Percentiles rank a stretch among this genome's conserved stretches.
These are phyloP conservation scores for Fusarium fujikuroi DNA, from an alignment of 2,329 filamentous ascomycete genomes.

Conservation along the genomic window DNA sequence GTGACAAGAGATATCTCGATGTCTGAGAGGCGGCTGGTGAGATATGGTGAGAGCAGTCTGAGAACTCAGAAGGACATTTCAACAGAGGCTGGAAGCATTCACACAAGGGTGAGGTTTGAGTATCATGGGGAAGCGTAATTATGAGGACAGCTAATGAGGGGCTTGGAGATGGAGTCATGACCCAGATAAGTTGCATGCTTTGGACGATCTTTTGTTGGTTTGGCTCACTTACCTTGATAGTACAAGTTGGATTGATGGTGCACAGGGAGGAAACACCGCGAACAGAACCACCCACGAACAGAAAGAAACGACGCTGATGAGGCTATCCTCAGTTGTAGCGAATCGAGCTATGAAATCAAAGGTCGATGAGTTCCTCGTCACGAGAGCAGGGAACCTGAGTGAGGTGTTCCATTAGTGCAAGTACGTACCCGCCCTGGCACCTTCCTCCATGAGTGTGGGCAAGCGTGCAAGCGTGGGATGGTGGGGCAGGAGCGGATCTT, in stretches of 20 bases:
- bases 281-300: background rate
- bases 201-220: constrained; percentile 6
- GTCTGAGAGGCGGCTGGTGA: background rate
- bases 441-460: constrained; percentile 1
- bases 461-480: constrained; percentile 8
- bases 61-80: background rate
- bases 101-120: background rate
- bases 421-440: background rate
- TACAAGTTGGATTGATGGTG: background rate
- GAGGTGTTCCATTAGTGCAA: background rate
- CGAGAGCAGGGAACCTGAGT: constrained; percentile 4
- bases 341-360: constrained; percentile 6
- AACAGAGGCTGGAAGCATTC: background rate
- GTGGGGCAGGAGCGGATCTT: constrained; percentile 41
- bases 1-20: background rate
- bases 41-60: background rate
- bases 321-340: background rate
- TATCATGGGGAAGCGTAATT: constrained; percentile 5
- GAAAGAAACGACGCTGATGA: background rate
- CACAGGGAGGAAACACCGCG: background rate
- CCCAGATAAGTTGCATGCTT: constrained; percentile 20
- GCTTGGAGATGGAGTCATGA: constrained; percentile 31
- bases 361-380: constrained; percentile 15
- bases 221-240: constrained; percentile 29
- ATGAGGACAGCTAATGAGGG: constrained; percentile 28